Evolutionary conservation across 345 rosid genomes (phyloP).

Genomic region (Boechera divaricarpa): DNA sequence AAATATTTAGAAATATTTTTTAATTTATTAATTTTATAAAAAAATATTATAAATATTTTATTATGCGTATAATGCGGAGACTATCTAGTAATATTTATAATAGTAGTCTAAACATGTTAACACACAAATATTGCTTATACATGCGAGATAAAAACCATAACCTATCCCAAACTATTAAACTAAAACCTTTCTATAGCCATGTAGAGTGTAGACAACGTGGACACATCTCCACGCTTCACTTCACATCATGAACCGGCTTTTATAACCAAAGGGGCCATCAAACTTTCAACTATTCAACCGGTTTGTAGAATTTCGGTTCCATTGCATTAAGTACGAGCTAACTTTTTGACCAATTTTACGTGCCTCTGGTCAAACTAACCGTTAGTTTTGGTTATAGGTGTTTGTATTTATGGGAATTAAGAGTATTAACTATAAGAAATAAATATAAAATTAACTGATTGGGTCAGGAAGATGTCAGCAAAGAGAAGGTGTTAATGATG

Average conservation of each 20-base stretch:
- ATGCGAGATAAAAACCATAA: background rate
- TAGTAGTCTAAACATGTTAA: no score
- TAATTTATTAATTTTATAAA: no score
- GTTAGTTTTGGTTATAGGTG: constrained; percentile 22
- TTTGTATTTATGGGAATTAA: constrained; percentile 31
- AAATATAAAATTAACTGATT: background rate
- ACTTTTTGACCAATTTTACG: constrained; percentile 26
- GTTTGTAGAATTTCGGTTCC: constrained; percentile 37
- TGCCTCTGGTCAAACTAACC: constrained; percentile 25
- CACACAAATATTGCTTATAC: no score
- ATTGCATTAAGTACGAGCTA: constrained; percentile 33
- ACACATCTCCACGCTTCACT: background rate
- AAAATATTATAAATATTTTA: no score
- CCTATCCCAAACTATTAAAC: background rate
- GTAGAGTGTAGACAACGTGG: constrained; percentile 33
- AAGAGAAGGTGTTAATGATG: background rate
- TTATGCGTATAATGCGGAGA: no score
- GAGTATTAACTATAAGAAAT: constrained; percentile 14
- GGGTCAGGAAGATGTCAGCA: constrained; percentile 30
- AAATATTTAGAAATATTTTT: no score
- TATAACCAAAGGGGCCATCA: constrained; percentile 25
- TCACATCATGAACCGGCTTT: background rate
- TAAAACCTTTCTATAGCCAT: background rate
- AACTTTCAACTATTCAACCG: constrained; percentile 39
- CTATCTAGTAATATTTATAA: no score